Percentiles rank a stretch among this genome's conserved stretches.
phyloP scores from a whole-genome alignment of 1,284 basidiomycete species.

The Macrocystidia cucumis region DNA sequence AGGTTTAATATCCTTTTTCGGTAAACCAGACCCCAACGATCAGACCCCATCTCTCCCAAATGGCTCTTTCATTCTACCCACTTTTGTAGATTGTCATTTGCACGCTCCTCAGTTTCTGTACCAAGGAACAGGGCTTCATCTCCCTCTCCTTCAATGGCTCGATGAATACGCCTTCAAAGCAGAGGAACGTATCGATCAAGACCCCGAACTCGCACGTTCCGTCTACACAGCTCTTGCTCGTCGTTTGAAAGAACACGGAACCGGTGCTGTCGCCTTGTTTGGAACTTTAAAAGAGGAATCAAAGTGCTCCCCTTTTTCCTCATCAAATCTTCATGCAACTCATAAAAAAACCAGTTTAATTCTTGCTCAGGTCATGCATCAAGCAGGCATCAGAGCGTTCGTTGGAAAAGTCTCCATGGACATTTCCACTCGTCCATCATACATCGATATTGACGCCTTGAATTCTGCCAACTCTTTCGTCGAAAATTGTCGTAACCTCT shows the following conservation, averaged over 20 bases:
- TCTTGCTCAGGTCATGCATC: slow-evolving; percentile 64
- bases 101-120: slow-evolving; percentile 86
- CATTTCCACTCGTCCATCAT: slow-evolving; percentile 62
- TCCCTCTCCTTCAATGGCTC: slow-evolving; percentile 81
- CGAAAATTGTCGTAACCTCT: slow-evolving; percentile 34
- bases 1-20: slow-evolving; percentile 51
- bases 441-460: slow-evolving; percentile 55
- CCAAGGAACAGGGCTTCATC: slow-evolving; percentile 76
- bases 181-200: slow-evolving; percentile 65
- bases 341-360: slow-evolving; percentile 43
- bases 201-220: slow-evolving; percentile 47
- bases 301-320: slow-evolving; percentile 44
- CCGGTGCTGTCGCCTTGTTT: slow-evolving; percentile 69
- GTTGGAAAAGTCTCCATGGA: slow-evolving; percentile 87
- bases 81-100: slow-evolving; percentile 76
- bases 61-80: slow-evolving; percentile 66
- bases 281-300: slow-evolving; percentile 76
- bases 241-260: slow-evolving; percentile 64
- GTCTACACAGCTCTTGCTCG: slow-evolving; percentile 63
- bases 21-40: slow-evolving; percentile 28
- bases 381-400: slow-evolving; percentile 67
- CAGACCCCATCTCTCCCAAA: slow-evolving; percentile 28
- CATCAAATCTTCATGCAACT: neutral
- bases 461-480: slow-evolving; percentile 50
- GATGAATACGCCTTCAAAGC: slow-evolving; percentile 72